These are phyloP conservation scores for Macadamia integrifolia DNA, from an alignment of 164 flowering plant genomes.

Conservation along the genomic window DNA sequence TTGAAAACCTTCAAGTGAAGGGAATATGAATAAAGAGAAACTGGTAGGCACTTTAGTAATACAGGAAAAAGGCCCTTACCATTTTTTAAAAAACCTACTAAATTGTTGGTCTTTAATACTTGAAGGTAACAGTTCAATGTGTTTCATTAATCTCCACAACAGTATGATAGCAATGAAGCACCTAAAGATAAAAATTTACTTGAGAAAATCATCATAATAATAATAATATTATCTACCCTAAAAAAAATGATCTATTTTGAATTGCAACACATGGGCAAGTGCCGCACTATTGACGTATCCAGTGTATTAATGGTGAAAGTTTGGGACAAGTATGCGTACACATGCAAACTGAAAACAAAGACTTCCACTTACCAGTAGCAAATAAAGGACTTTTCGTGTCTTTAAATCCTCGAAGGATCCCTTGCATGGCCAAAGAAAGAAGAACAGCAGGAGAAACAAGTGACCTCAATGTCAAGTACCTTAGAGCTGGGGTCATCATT, in stretches of 20 bases:
- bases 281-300: constrained; percentile 70
- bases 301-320: neutral
- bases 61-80: constrained; percentile 35
- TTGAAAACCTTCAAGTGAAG: too few species aligned
- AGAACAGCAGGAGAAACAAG: constrained; percentile 67
- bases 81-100: constrained; percentile 66
- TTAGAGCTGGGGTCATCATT: constrained; percentile 45
- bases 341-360: neutral
- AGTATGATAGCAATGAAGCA: constrained; percentile 66
- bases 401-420: constrained; percentile 55
- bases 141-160: constrained; percentile 44
- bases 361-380: constrained; percentile 40
- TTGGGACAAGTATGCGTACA: neutral
- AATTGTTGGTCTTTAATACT: constrained; percentile 58
- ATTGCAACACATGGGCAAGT: constrained; percentile 65
- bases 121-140: constrained; percentile 72
- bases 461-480: constrained; percentile 48
- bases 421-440: constrained; percentile 64
- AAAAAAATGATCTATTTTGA: too few species aligned
- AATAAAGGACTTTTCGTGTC: constrained; percentile 59
- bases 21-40: neutral
- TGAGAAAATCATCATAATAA: neutral
- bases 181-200: constrained; percentile 31
- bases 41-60: neutral
- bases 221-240: too few species aligned